Conservation (phyloP, 306 rosid species). For the Cicer chorassanicum region DNA sequence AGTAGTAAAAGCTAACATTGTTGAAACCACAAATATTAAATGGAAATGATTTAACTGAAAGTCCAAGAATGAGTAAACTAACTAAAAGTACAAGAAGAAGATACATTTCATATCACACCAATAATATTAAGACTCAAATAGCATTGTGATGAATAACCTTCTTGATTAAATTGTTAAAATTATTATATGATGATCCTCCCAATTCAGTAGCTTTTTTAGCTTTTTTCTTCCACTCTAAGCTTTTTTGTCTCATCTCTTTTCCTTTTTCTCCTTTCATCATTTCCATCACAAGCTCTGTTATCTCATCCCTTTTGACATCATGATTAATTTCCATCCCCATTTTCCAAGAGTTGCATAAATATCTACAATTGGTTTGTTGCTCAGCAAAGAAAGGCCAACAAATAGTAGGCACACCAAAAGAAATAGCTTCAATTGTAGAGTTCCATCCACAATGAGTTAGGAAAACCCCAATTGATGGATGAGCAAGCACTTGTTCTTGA, state of each 20-base stretch:
- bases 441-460: constrained; percentile 44
- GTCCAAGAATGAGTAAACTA: background rate
- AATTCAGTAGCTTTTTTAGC: background rate
- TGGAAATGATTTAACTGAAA: background rate
- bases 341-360: constrained; percentile 17
- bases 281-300: background rate
- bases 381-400: constrained; percentile 45
- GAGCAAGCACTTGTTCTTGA: constrained; percentile 36
- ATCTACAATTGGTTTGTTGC: constrained; percentile 37
- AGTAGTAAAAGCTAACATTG: too few species aligned
- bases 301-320: constrained; percentile 28
- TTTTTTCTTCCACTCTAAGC: constrained; percentile 32
- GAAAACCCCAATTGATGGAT: constrained; percentile 36
- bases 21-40: too few species aligned
- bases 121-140: background rate
- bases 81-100: background rate
- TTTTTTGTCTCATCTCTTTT: constrained; percentile 4
- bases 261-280: constrained; percentile 30
- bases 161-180: background rate
- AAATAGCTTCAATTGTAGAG: constrained; percentile 26
- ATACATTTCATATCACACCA: background rate
- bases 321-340: constrained; percentile 27
- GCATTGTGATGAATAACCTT: background rate
- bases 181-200: constrained; percentile 32
- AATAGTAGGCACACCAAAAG: constrained; percentile 25